Conservation (phyloP, 768 basidiomycete species). For the Mycena venus region DNA sequence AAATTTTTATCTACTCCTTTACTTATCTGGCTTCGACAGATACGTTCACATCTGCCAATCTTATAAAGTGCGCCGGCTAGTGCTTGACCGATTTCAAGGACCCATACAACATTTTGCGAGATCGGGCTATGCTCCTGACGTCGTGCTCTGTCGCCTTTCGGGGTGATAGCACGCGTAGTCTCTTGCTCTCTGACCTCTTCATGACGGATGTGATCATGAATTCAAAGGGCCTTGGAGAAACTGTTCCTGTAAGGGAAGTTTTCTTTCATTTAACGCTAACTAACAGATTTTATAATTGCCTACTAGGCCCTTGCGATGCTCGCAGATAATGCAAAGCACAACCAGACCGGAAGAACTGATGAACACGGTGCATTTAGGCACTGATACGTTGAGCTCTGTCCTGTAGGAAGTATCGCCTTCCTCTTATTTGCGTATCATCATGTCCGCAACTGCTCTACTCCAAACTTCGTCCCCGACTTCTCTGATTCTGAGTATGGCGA, state of each 20-base stretch:
- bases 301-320: conserved; percentile 43
- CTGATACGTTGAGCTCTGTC: too few relatives aligned
- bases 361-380: conserved; percentile 48
- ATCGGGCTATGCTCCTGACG: too few relatives aligned
- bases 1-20: background rate
- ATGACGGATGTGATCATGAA: conserved; percentile 18
- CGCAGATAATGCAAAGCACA: conserved; percentile 48
- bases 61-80: conserved; percentile 5
- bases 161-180: conserved; percentile 31
- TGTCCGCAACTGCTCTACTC: conserved; percentile 33
- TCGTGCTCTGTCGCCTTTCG: conserved; percentile 38
- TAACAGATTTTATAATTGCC: too few relatives aligned
- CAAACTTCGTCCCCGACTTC: conserved; percentile 45
- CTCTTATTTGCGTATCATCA: conserved; percentile 48
- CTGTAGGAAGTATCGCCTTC: conserved; percentile 43
- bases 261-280: too few relatives aligned
- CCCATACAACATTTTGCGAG: too few relatives aligned
- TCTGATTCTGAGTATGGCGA: conserved; percentile 35
- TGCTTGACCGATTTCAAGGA: conserved; percentile 9
- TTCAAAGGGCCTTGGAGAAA: conserved; percentile 14
- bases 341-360: conserved; percentile 47
- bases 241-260: background rate
- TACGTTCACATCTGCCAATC: conserved; percentile 1
- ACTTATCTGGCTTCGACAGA: background rate
- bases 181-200: conserved; percentile 37